A percentile compares a stretch with the other conserved stretches of the same genome.
phyloP scores from a whole-genome alignment of 257 asterid genomes.

The Nicotiana knightiana region DNA sequence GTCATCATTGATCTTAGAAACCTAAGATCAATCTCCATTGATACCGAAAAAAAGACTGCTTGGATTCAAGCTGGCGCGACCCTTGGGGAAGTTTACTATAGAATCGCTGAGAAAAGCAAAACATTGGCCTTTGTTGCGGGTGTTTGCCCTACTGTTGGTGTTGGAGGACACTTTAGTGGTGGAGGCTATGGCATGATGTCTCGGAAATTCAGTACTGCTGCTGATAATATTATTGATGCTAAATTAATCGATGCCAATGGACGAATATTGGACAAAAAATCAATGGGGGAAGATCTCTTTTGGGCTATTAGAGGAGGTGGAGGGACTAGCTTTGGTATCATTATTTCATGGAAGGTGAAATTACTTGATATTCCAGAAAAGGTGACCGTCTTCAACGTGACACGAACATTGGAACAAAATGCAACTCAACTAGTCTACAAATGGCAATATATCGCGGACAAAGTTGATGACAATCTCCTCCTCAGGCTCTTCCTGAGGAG shows the following conservation, averaged over 20 bases:
- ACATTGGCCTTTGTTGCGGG: background rate
- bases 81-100: background rate
- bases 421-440: background rate
- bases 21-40: background rate
- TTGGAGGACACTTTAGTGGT: constrained; percentile 8
- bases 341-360: constrained; percentile 1
- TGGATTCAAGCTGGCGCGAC: constrained; percentile 4
- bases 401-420: background rate
- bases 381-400: background rate
- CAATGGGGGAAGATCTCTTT: constrained; percentile 1
- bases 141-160: background rate
- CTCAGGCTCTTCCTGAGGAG: background rate
- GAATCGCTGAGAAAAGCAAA: background rate
- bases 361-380: background rate
- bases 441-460: background rate
- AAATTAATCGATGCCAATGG: background rate
- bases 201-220: background rate
- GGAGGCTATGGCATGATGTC: background rate
- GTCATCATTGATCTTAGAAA: background rate
- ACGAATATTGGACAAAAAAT: background rate
- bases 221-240: background rate
- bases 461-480: background rate
- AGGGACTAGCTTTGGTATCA: background rate
- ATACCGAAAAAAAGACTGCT: background rate
- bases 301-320: constrained; percentile 7